Percentiles rank a stretch among this genome's conserved stretches.
Evolutionary conservation across 768 basidiomycete genomes (phyloP).

Genomic region (Lentinus brumalis): DNA sequence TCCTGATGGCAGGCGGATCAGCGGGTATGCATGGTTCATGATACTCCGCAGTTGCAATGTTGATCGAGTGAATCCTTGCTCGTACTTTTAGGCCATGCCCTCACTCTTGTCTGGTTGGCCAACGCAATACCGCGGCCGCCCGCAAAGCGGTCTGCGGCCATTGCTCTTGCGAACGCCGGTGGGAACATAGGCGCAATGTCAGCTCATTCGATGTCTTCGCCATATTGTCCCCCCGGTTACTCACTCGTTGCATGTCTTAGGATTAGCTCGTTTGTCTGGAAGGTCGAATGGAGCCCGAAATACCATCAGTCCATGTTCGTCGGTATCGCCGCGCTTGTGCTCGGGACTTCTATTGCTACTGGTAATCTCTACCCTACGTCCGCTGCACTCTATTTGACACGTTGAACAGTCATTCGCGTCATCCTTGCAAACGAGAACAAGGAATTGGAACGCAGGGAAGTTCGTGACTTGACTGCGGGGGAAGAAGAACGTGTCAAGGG

Average conservation of each 20-base stretch:
- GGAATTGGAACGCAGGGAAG: constrained; percentile 51
- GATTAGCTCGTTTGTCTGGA: constrained; percentile 65
- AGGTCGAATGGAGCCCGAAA: constrained; percentile 56
- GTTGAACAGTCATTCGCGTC: constrained; percentile 41
- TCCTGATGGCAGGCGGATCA: constrained; percentile 64
- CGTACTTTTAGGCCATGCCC: constrained; percentile 35
- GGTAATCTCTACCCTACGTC: constrained; percentile 9
- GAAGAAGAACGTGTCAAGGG: constrained; percentile 54
- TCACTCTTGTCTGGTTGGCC: constrained; percentile 62
- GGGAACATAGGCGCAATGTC: constrained; percentile 62
- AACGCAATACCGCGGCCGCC: constrained; percentile 64
- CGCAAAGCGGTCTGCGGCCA: constrained; percentile 55
- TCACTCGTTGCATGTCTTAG: constrained; percentile 31
- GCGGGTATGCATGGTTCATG: constrained; percentile 29
- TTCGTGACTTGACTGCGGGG: constrained; percentile 40
- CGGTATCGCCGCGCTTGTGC: constrained; percentile 35
- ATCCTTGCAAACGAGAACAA: constrained; percentile 52
- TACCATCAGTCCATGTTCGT: constrained; percentile 68
- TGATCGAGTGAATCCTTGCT: too few relatives aligned
- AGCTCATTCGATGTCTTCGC: constrained; percentile 14
- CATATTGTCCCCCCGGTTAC: too few relatives aligned
- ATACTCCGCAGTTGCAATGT: too few relatives aligned
- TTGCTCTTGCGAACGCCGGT: constrained; percentile 63
- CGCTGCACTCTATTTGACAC: neutral
- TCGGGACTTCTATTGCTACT: constrained; percentile 35